These are phyloP conservation scores for Trametes sanguinea DNA, from an alignment of 768 basidiomycete genomes.

Conservation along the genomic window DNA sequence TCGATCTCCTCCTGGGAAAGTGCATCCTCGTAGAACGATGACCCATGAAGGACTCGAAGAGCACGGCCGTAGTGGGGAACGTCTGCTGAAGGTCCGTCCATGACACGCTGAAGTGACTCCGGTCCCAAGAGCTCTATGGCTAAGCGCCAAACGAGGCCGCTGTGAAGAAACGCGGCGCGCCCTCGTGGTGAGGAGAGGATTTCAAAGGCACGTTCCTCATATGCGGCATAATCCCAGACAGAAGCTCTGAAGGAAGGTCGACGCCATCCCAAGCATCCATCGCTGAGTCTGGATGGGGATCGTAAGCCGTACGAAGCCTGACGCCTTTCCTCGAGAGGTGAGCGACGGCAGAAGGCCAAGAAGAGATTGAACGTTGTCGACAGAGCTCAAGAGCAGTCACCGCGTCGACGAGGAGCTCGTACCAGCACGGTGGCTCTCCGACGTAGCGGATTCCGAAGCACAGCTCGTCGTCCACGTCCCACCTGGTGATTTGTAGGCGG, in stretches of 20 bases:
- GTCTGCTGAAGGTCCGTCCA: slow-evolving; percentile 3
- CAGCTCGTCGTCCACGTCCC: neutral
- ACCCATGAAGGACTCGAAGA: neutral
- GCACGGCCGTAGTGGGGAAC: neutral
- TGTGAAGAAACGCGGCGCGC: slow-evolving; percentile 5
- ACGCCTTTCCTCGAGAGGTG: neutral
- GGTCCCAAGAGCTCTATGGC: slow-evolving; percentile 4
- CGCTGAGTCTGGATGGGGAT: neutral
- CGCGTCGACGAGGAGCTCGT: slow-evolving; percentile 4
- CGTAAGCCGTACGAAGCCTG: neutral
- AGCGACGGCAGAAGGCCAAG: neutral
- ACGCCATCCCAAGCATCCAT: neutral
- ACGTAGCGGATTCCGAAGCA: neutral
- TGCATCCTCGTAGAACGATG: neutral
- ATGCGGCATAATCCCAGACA: slow-evolving; percentile 2
- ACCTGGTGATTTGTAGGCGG: neutral
- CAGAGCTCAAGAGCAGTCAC: slow-evolving; percentile 1
- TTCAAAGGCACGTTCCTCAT: slow-evolving; percentile 1
- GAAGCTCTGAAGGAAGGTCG: neutral
- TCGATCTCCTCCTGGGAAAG: slow-evolving; percentile 9
- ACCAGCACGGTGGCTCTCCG: neutral
- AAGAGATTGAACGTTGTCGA: neutral
- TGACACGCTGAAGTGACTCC: neutral
- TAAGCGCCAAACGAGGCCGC: slow-evolving; percentile 12
- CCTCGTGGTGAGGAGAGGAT: neutral